Evolutionary conservation across 176 grass and related monocot genomes (phyloP), one percentile per base, ranked within the genome.

Genomic region (Eragrostis curvula): DNA sequence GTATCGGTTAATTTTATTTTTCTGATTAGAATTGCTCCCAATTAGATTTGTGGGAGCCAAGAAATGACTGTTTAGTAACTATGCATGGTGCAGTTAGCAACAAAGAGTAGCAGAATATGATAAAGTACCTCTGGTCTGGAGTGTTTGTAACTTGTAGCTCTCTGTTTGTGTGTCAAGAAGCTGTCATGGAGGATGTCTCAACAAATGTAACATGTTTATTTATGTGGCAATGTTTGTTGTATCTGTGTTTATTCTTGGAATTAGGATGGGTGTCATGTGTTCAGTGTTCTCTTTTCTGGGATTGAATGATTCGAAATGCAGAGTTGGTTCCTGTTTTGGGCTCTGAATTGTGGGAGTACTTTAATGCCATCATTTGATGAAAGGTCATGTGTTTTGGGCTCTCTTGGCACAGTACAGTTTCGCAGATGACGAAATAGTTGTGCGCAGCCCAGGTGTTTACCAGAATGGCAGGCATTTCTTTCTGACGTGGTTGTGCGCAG

Each of bases 141-240:
- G 73, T 24, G n/a, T 49, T n/a, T 85, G 57, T 79, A 85, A 79
- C 58, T 71, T 88, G 24, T 81, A 60, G 49, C 77, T 82, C 40
- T 39, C 70, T 29, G 49, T 84, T 52, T 67, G 50, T 85, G 56
- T 72, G 68, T 64, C 30, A 27, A 40, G 55, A 20, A 79, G 71
- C 25, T 64, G n/a, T 68, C 66, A 44, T 75, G 7, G 70, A 29
- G 60, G 29, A 66, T 83, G 9, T 41, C 1, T 28, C 17, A 36
- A 10, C 14, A 17, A 20, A 21, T 70, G 66, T 59, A 68, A 68
- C 43, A 45, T 78, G 64, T n/a, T 70, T 61, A 49, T 12, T 49
- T 76, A 17, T 75, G 62, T 59, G 4, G 40, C 16, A 44, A 29
- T 57, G 12, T 23, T 16, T 6, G 17, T 10, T 56, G 2, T 75